Evolutionary conservation across 129 eudicot species (phyloP).

Genomic region (Escallonia rubra): DNA sequence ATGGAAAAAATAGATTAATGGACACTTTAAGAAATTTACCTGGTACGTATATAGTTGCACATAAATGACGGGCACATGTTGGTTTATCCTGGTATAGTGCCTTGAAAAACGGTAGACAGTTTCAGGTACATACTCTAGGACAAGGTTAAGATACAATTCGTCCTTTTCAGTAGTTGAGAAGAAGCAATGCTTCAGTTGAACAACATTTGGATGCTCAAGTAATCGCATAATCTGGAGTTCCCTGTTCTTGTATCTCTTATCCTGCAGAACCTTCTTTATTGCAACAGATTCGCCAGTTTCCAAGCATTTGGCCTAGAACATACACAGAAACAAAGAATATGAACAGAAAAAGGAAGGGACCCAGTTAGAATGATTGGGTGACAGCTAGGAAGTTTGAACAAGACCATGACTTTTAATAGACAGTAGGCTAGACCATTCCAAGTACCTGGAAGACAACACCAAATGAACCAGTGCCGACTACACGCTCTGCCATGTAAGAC

Average conservation of each 20-base stretch:
- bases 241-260: constrained; percentile 94
- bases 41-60: constrained; percentile 85
- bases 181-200: constrained; percentile 68
- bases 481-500: constrained; percentile 97
- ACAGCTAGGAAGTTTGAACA: neutral
- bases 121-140: constrained; percentile 80
- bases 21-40: constrained; percentile 23
- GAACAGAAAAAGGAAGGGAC: neutral
- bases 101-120: constrained; percentile 79
- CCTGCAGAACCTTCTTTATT: constrained; percentile 92
- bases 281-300: constrained; percentile 92
- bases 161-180: constrained; percentile 84
- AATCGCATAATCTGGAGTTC: constrained; percentile 94
- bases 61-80: constrained; percentile 69
- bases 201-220: constrained; percentile 77
- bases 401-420: neutral
- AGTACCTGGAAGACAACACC: constrained; percentile 95
- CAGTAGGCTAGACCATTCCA: neutral
- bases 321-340: neutral
- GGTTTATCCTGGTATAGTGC: constrained; percentile 65
- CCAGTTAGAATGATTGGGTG: neutral
- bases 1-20: neutral
- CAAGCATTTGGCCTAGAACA: constrained; percentile 76
- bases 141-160: constrained; percentile 90
- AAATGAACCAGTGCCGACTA: constrained; percentile 95